Conservation (phyloP, 331 rosid genomes). For the Telfairia occidentalis region DNA sequence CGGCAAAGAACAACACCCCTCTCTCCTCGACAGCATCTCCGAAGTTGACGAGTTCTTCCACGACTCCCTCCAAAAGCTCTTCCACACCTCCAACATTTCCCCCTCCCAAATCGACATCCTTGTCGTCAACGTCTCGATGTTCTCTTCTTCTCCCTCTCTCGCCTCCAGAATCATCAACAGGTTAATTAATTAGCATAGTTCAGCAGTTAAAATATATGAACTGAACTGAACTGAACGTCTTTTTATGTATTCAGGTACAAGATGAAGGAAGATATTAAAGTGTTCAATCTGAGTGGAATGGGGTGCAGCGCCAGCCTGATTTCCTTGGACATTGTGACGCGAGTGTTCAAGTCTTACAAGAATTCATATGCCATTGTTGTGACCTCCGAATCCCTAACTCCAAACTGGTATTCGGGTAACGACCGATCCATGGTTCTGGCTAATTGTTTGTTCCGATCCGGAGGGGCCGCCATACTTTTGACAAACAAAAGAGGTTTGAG, state of each 20-base stretch:
- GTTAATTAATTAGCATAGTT: too few species aligned
- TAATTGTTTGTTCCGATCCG: slow-evolving; percentile 9
- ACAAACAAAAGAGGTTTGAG: neutral
- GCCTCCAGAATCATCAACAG: slow-evolving; percentile 17
- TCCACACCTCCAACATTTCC: slow-evolving; percentile 4
- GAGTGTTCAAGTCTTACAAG: slow-evolving; percentile 16
- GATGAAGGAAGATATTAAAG: slow-evolving; percentile 24
- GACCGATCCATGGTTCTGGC: slow-evolving; percentile 11
- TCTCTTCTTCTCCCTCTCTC: slow-evolving; percentile 27
- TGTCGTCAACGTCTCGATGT: slow-evolving; percentile 27
- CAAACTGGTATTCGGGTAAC: slow-evolving; percentile 14
- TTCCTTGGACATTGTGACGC: slow-evolving; percentile 23
- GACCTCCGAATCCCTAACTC: neutral
- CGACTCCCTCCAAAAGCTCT: slow-evolving; percentile 23
- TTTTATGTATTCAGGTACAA: slow-evolving; percentile 5
- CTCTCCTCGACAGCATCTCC: neutral
- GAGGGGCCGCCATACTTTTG: slow-evolving; percentile 9
- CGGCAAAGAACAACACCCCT: slow-evolving; percentile 11
- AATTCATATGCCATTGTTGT: slow-evolving; percentile 12
- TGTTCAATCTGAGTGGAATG: slow-evolving; percentile 35
- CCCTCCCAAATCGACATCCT: slow-evolving; percentile 24
- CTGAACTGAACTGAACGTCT: too few species aligned
- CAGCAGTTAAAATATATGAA: too few species aligned
- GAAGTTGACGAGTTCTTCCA: slow-evolving; percentile 27
- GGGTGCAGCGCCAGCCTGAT: slow-evolving; percentile 32